Base-by-base conservation (phyloP, 1,284 basidiomycete genomes). In the Microbotryomycetes sp. region DNA sequence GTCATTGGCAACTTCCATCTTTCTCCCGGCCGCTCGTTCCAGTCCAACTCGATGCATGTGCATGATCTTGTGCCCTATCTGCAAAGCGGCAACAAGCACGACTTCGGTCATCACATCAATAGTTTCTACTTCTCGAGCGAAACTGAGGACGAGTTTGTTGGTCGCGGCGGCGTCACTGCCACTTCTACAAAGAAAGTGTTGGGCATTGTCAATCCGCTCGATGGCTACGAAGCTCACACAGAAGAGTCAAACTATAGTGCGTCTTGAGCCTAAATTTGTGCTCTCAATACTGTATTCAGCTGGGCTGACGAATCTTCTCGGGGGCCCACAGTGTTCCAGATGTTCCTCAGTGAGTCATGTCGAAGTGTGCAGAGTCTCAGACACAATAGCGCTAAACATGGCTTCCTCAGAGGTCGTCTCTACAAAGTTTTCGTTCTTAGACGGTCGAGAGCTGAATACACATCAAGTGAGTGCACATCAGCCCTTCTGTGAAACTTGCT, bases 1-100 rank as follows among this genome's bases (percentile, higher is more conserved):
- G 94, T 97, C 68, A 83, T 92, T 66, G 91, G 91, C 54, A 92
- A 90, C 77, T 75, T 77, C 60, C 77, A 77, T 65, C 66, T 79
- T 32, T 74, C 76, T 67, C 29, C 93, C 87, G 96, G 94, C 53
- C 84, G 87, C 58, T 92, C 92, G 16, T 99, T 96, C 86, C 92
- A 94, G 76, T 83, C 84, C 56, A 87, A 87, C 74, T 80, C 82
- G 64, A 83, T 88, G 69, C 86, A 89, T 76, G 82, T 92, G 59
- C 88, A 96, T 74, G 93, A 97, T 70, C 83, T 99, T 22, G 94
- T 98, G 1, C 94, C 94, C 0, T 97, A 98, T 77, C 83, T 99
- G 45, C 84, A 85, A 69, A 89, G 91, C 72, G 82, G 84, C 49
- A 86, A 87, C 75, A 85, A 85, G 62, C 93, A 97, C 74, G 91